phyloP scores from a whole-genome alignment of 2,329 filamentous ascomycete species.

The Hypoxylon sp. region DNA sequence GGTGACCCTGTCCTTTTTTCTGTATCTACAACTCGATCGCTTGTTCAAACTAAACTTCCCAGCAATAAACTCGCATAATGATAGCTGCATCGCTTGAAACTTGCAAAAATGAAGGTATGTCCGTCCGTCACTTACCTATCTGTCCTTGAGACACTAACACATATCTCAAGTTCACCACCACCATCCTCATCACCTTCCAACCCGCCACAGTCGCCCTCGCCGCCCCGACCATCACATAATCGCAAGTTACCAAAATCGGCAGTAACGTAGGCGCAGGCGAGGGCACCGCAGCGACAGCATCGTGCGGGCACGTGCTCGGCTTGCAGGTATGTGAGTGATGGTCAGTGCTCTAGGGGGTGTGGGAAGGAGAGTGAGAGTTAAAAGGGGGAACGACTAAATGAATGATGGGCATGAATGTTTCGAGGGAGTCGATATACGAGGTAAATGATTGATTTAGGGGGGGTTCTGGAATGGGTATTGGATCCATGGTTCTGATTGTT shows the following conservation, averaged over 20 bases:
- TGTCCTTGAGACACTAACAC: slow-evolving; percentile 1
- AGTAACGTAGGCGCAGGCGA: neutral
- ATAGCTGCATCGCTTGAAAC: too few species aligned
- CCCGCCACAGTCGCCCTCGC: slow-evolving; percentile 11
- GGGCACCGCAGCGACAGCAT: slow-evolving; percentile 12
- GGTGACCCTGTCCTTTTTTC: slow-evolving; percentile 1
- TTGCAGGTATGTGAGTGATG: slow-evolving; percentile 33
- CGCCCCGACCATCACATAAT: slow-evolving; percentile 14
- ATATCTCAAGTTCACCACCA: neutral
- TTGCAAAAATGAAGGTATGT: slow-evolving; percentile 26
- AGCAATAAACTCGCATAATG: too few species aligned
- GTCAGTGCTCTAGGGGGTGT: slow-evolving; percentile 34
- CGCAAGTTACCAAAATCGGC: neutral
- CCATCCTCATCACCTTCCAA: slow-evolving; percentile 6
- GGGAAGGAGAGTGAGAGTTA: slow-evolving; percentile 14
- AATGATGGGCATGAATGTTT: neutral
- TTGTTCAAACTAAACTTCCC: too few species aligned
- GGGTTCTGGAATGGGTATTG: too few species aligned
- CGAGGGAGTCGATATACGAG: too few species aligned
- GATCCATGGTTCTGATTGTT: too few species aligned
- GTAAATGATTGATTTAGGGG: too few species aligned
- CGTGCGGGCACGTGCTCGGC: slow-evolving; percentile 38
- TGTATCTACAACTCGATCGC: neutral
- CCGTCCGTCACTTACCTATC: neutral
- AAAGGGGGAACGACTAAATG: neutral